Evolutionary conservation across 305 asterid species (phyloP).

Genomic region (Rubia occidens): DNA sequence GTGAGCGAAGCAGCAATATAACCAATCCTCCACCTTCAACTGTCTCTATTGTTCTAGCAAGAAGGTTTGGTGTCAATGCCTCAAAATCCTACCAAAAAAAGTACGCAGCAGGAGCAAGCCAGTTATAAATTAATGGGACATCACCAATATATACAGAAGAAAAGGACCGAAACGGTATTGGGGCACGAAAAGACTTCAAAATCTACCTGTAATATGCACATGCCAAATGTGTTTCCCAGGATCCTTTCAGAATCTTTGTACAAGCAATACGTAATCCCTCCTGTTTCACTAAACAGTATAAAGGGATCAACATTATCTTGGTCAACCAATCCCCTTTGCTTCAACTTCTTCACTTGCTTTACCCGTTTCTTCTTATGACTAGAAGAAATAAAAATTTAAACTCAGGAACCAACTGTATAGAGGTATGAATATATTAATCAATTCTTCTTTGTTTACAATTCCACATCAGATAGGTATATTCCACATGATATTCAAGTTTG

Average conservation of each 20-base stretch:
- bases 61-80: conserved; percentile 91
- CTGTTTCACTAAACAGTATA: conserved; percentile 63
- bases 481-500: background rate
- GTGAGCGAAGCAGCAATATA: conserved; percentile 70
- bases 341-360: conserved; percentile 63
- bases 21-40: conserved; percentile 99
- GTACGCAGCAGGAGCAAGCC: conserved; percentile 6
- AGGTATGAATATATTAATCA: background rate
- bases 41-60: conserved; percentile 94
- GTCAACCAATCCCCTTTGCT: conserved; percentile 57
- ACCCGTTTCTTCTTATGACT: conserved; percentile 73
- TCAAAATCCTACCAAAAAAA: conserved; percentile 60
- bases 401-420: conserved; percentile 1
- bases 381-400: conserved; percentile 11
- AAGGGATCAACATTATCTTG: conserved; percentile 63
- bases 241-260: conserved; percentile 82
- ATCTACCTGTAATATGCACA: conserved; percentile 92
- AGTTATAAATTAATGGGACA: background rate
- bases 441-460: background rate
- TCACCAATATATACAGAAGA: conserved; percentile 3
- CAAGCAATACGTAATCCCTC: conserved; percentile 64
- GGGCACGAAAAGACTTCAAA: conserved; percentile 12
- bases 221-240: conserved; percentile 89
- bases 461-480: background rate
- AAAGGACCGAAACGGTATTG: conserved; percentile 6